Conservation (phyloP, 805 yeast genomes). For the Priceomyces medius region DNA sequence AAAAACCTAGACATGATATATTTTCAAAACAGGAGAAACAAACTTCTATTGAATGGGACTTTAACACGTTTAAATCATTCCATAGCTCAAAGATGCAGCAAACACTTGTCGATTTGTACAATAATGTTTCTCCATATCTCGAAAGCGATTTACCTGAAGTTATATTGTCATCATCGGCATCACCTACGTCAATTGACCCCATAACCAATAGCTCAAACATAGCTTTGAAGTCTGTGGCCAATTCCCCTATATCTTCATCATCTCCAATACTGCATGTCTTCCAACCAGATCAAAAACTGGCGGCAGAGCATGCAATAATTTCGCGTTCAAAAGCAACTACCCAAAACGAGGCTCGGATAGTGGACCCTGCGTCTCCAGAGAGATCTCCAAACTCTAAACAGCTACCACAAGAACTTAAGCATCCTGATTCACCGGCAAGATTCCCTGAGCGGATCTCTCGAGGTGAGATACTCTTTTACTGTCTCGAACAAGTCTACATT, state of each 20-base stretch:
- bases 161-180: neutral
- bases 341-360: neutral
- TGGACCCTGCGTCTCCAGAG: neutral
- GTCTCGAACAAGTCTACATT: slow-evolving; percentile 46
- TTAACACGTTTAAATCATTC: slow-evolving; percentile 13
- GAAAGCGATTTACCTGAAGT: neutral
- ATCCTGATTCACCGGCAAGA: neutral
- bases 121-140: slow-evolving; percentile 3
- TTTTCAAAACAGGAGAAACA: slow-evolving; percentile 4
- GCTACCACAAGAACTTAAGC: neutral
- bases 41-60: slow-evolving; percentile 16
- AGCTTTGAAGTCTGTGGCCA: slow-evolving; percentile 6
- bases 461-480: slow-evolving; percentile 43
- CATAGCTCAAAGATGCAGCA: slow-evolving; percentile 11
- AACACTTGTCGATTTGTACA: slow-evolving; percentile 7
- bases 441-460: slow-evolving; percentile 7
- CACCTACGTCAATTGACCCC: neutral
- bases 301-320: too few species aligned
- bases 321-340: neutral
- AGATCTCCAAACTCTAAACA: neutral
- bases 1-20: slow-evolving; percentile 9
- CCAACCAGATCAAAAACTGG: neutral
- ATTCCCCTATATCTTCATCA: slow-evolving; percentile 1
- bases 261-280: neutral
- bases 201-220: slow-evolving; percentile 3